A percentile compares a stretch with the other conserved stretches of the same genome.
Evolutionary conservation across 352 stramenopile genomes (phyloP).

Genomic region (Phytophthora brassicae): DNA sequence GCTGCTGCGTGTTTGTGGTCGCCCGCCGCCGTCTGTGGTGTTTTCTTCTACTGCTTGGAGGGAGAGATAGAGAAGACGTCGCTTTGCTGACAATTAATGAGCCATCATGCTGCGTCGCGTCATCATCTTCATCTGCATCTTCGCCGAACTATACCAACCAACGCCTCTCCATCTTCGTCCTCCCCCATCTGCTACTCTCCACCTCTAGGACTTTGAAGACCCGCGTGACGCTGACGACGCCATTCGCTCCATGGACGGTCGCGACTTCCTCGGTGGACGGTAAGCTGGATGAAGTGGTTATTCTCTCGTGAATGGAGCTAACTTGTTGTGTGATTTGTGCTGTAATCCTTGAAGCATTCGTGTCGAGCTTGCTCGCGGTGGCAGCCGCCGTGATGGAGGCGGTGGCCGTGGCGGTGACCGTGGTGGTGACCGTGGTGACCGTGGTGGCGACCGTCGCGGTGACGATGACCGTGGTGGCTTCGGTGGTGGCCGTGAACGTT

Average conservation of each 20-base stretch:
- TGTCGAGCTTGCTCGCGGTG: constrained; percentile 79
- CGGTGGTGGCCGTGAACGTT: constrained; percentile 47
- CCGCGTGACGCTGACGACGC: constrained; percentile 84
- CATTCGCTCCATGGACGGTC: constrained; percentile 86
- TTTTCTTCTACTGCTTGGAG: constrained; percentile 18
- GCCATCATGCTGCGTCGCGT: constrained; percentile 48
- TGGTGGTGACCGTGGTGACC: constrained; percentile 20
- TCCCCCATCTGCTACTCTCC: constrained; percentile 49
- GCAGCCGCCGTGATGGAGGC: constrained; percentile 58
- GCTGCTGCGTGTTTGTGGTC: no score
- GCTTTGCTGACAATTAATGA: neutral
- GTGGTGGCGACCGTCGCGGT: constrained; percentile 39
- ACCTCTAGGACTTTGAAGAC: constrained; percentile 88
- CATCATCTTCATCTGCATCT: constrained; percentile 30
- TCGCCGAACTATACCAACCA: constrained; percentile 39
- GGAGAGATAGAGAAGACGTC: constrained; percentile 25
- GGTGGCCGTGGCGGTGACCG: constrained; percentile 33
- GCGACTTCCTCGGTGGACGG: constrained; percentile 84
- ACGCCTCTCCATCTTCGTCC: constrained; percentile 54
- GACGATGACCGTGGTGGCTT: constrained; percentile 36
- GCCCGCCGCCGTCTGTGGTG: constrained; percentile 4
- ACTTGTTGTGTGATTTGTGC: constrained; percentile 3
- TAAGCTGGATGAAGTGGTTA: constrained; percentile 22
- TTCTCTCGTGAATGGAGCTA: neutral
- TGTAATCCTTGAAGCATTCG: constrained; percentile 58